A percentile compares a stretch with the other conserved stretches of the same genome.
Conservation (phyloP, 352 stramenopile species). For the Pythium phragmitis region DNA sequence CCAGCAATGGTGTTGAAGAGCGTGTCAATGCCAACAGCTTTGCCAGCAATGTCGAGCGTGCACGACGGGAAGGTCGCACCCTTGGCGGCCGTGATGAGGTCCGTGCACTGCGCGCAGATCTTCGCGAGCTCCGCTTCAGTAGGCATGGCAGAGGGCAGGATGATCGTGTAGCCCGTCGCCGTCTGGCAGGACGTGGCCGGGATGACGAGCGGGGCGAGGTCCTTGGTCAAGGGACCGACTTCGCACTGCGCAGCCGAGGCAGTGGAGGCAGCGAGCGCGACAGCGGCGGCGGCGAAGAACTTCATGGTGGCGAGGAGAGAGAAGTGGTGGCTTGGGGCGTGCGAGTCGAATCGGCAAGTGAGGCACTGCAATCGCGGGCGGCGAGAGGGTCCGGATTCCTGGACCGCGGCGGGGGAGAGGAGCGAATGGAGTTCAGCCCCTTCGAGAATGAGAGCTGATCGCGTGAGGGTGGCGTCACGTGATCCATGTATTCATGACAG, state of each 20-base stretch:
- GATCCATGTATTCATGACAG: too few relatives aligned
- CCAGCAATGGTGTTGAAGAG: conserved; percentile 18
- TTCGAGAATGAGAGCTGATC: too few relatives aligned
- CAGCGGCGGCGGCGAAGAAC: conserved; percentile 15
- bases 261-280: conserved; percentile 14
- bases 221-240: conserved; percentile 5
- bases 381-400: background rate
- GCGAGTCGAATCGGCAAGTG: conserved; percentile 18
- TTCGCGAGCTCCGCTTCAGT: conserved; percentile 9
- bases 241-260: conserved; percentile 15
- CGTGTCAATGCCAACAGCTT: background rate
- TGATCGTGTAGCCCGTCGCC: conserved; percentile 10
- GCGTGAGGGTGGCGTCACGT: too few relatives aligned
- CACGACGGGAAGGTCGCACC: conserved; percentile 15
- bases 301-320: conserved; percentile 19
- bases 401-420: background rate
- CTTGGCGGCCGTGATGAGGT: conserved; percentile 11
- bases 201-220: conserved; percentile 8
- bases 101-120: conserved; percentile 22
- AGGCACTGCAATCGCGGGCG: background rate
- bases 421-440: background rate
- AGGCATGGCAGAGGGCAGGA: conserved; percentile 5
- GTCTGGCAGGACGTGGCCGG: conserved; percentile 20
- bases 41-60: conserved; percentile 9
- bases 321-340: background rate